A percentile compares a stretch with the other conserved stretches of the same genome.
These are phyloP conservation scores for Irpex sp. DNA, from an alignment of 1,284 basidiomycete species.

Conservation along the genomic window DNA sequence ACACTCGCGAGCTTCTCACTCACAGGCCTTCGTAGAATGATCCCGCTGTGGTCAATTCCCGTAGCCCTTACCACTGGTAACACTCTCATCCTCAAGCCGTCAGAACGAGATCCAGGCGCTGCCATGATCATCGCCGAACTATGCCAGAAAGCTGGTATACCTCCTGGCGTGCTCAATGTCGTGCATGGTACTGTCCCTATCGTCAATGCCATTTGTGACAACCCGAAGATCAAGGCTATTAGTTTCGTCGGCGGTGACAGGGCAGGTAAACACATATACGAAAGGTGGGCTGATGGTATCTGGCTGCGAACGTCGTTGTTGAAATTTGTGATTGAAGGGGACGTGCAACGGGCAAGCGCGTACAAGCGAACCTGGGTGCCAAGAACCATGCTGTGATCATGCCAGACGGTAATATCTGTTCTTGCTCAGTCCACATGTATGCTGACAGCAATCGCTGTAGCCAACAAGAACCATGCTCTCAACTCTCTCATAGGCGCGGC, in stretches of 20 bases:
- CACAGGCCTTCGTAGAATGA: slow-evolving; percentile 63
- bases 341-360: slow-evolving; percentile 86
- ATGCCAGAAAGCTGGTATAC: slow-evolving; percentile 80
- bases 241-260: slow-evolving; percentile 97
- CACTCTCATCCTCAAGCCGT: slow-evolving; percentile 93
- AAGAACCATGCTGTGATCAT: slow-evolving; percentile 97
- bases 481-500: slow-evolving; percentile 95
- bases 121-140: slow-evolving; percentile 97
- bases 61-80: slow-evolving; percentile 91
- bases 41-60: slow-evolving; percentile 94
- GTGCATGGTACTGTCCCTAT: slow-evolving; percentile 89
- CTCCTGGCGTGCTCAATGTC: slow-evolving; percentile 81
- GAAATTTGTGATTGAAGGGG: slow-evolving; percentile 43
- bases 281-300: slow-evolving; percentile 50
- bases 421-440: not conserved
- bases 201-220: slow-evolving; percentile 94
- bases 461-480: slow-evolving; percentile 91
- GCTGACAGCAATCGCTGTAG: slow-evolving; percentile 34
- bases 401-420: slow-evolving; percentile 72
- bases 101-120: slow-evolving; percentile 94
- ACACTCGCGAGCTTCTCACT: not conserved
- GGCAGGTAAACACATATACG: slow-evolving; percentile 93
- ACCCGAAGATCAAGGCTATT: slow-evolving; percentile 89
- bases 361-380: slow-evolving; percentile 83
- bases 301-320: not conserved